Evolutionary conservation across 2,329 filamentous ascomycete genomes (phyloP), one percentile per base, ranked within the genome.

Genomic region (Verticillium alfalfae): DNA sequence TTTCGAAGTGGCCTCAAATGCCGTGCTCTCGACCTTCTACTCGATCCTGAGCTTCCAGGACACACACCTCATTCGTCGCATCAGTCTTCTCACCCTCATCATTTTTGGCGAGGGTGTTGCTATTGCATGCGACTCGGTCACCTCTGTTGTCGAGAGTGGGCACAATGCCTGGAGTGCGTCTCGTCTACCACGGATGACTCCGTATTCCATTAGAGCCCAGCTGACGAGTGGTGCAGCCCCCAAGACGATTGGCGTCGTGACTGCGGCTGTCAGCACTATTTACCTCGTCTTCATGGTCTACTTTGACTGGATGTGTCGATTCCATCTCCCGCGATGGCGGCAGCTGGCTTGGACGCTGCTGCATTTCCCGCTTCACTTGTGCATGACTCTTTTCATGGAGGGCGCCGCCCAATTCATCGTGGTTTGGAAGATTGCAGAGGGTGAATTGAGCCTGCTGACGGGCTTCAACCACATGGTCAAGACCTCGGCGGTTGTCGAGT

Each of bases 81-180:
- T 89, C 80, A 83, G 81, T 13, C 76, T 88, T 2, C 75, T 89
- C 61, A 89, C 86, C 0, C 77, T 89, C 57, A 88, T 89, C 63
- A 85, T 90, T 61, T 81, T 89, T 62, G 87, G 87, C 15, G 87
- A 89, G 67, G 86, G 86, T 58, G 86, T 88, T 45, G 81, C 84
- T n/a, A 75, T 88, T 8, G 73, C 75, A 5, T 59, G 58, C 16
- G 58, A 45, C 10, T 34, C 41, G 12, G 34, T 59, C 34, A 37
- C 58, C 7, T 36, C 49, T n/a, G 49, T 59, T 22, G 39, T 59
- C n/a, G 34, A 37, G 7, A 45, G 49, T 15, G 58, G 58, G 12
- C 74, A 76, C 1, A 72, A 75, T 58, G 67, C 71, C 3, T 81
- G 71, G 79, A 76, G 71, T 78, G 72, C 62, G 69, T 66, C 3